Conservation (phyloP, 75 land plant genomes). For the Picea glauca region DNA sequence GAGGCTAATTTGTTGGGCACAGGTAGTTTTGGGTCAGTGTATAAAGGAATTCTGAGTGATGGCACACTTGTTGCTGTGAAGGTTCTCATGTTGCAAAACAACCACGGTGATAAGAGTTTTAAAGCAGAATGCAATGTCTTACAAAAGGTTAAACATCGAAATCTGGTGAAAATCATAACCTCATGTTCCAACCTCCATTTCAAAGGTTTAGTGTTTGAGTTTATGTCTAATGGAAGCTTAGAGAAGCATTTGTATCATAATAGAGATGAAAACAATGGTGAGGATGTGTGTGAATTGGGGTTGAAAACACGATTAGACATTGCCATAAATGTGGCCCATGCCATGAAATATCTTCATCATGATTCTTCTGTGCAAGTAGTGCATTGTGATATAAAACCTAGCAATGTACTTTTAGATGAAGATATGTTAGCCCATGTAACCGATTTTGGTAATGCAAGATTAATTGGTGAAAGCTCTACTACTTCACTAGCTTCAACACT, state of each 20-base stretch:
- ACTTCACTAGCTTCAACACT: conserved; percentile 19
- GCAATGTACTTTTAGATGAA: conserved; percentile 71
- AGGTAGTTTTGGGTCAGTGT: conserved; percentile 66
- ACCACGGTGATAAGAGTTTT: conserved; percentile 28
- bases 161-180: conserved; percentile 60
- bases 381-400: conserved; percentile 87
- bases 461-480: conserved; percentile 32
- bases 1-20: conserved; percentile 45
- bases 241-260: conserved; percentile 46
- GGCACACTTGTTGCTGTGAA: conserved; percentile 65
- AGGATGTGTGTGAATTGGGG: conserved; percentile 6
- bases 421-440: conserved; percentile 59
- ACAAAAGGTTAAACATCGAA: conserved; percentile 57
- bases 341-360: conserved; percentile 79
- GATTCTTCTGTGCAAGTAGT: conserved; percentile 54
- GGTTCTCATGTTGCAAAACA: conserved; percentile 27
- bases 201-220: conserved; percentile 59
- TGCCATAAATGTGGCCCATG: conserved; percentile 55
- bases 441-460: conserved; percentile 73
- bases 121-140: conserved; percentile 51
- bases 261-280: conserved; percentile 4
- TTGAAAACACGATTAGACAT: conserved; percentile 44
- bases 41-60: conserved; percentile 49
- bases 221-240: conserved; percentile 82
- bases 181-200: conserved; percentile 44